These are phyloP conservation scores for Trebouxia gelatinosa DNA, from an alignment of 163 green algal species.

Conservation along the genomic window DNA sequence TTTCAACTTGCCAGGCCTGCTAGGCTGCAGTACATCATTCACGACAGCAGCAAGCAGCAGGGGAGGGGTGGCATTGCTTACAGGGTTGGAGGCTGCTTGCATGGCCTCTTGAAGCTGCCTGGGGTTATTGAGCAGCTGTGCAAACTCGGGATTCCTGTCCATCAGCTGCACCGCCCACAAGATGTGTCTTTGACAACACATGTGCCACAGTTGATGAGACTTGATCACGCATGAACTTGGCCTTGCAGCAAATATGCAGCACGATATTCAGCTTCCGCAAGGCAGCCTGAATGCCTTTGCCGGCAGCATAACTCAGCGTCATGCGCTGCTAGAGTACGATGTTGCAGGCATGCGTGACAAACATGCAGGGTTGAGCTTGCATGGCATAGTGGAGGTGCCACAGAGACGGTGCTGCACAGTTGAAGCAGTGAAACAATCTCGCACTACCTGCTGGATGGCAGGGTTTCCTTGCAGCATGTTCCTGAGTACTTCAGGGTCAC, in stretches of 20 bases:
- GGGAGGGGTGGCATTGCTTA: conserved; percentile 53
- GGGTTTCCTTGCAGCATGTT: conserved; percentile 74
- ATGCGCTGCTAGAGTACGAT: neutral
- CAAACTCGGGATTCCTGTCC: conserved; percentile 78
- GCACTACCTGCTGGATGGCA: conserved; percentile 53
- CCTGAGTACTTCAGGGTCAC: conserved; percentile 79
- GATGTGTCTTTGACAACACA: no score
- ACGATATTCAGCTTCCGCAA: no score
- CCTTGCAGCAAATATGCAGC: no score
- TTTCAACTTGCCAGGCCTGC: no score
- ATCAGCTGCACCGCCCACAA: conserved; percentile 46
- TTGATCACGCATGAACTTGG: no score
- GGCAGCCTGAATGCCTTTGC: no score
- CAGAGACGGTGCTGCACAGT: neutral
- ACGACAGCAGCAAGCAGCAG: no score
- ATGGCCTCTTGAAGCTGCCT: conserved; percentile 81
- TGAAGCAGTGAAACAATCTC: neutral
- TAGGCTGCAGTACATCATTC: no score
- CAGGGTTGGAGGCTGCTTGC: conserved; percentile 85
- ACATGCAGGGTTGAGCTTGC: neutral
- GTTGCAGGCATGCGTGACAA: neutral
- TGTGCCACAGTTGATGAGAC: no score
- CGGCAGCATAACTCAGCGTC: neutral
- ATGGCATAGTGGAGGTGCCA: neutral
- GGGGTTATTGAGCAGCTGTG: conserved; percentile 89